These are phyloP conservation scores for Suillus subluteus DNA, from an alignment of 768 basidiomycete genomes.

Conservation along the genomic window DNA sequence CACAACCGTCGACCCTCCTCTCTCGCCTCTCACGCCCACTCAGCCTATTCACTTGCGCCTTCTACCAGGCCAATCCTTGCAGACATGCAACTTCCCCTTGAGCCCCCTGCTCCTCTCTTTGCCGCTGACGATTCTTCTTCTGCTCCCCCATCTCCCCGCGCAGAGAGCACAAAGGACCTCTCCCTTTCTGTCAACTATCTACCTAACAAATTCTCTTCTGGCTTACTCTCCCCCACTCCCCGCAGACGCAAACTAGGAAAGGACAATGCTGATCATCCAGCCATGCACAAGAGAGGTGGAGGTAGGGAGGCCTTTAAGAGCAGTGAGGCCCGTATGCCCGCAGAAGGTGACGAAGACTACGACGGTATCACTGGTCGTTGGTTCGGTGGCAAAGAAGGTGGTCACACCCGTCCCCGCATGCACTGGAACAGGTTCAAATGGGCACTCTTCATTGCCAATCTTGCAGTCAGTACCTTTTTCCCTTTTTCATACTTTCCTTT, in stretches of 20 bases:
- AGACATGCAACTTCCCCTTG: slow-evolving; percentile 38
- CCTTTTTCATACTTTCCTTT: not conserved
- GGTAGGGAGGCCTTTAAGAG: slow-evolving; percentile 67
- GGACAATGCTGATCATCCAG: slow-evolving; percentile 29
- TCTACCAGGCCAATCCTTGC: slow-evolving; percentile 54
- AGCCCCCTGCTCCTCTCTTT: slow-evolving; percentile 47
- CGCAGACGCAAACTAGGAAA: slow-evolving; percentile 36
- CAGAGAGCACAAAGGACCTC: slow-evolving; percentile 15
- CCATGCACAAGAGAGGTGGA: slow-evolving; percentile 65
- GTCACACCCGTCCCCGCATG: slow-evolving; percentile 44
- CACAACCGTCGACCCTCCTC: slow-evolving; percentile 34
- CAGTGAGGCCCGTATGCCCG: slow-evolving; percentile 57
- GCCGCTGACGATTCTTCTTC: slow-evolving; percentile 24
- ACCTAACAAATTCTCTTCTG: slow-evolving; percentile 71
- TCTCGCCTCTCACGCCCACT: slow-evolving; percentile 40
- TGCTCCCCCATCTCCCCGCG: slow-evolving; percentile 22
- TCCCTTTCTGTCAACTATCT: slow-evolving; percentile 74
- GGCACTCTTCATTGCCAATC: slow-evolving; percentile 60
- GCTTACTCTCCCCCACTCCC: slow-evolving; percentile 45
- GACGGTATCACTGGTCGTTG: slow-evolving; percentile 43
- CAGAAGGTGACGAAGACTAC: slow-evolving; percentile 57
- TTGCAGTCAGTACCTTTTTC: not conserved
- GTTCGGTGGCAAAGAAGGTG: slow-evolving; percentile 45
- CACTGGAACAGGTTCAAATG: slow-evolving; percentile 89
- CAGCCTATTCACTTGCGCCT: slow-evolving; percentile 47